Percentiles rank a stretch among this genome's conserved stretches.
phyloP scores from a whole-genome alignment of 2,329 filamentous ascomycete genomes.

The Aspergillus cejpii region DNA sequence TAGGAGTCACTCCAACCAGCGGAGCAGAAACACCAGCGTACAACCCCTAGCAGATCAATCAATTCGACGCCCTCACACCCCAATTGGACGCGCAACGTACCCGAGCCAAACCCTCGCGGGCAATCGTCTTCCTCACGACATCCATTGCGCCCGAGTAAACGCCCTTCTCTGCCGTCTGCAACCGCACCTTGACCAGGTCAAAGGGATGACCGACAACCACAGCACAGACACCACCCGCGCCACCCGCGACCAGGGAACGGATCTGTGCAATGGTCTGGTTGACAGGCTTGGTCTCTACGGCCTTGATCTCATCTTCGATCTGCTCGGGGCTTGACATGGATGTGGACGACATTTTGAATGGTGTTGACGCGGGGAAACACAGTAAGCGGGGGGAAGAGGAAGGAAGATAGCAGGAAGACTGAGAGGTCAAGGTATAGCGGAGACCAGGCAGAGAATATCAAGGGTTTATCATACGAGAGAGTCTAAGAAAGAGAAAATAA shows the following conservation, averaged over 20 bases:
- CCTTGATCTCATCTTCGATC: conserved; percentile 27
- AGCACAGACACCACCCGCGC: conserved; percentile 87
- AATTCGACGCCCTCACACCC: conserved; percentile 1
- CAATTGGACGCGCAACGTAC: conserved; percentile 30
- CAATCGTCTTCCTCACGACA: conserved; percentile 81
- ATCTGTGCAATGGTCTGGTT: conserved; percentile 55
- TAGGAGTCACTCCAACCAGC: conserved; percentile 90
- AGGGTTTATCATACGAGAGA: no score
- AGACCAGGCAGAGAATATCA: no score
- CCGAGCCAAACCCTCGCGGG: conserved; percentile 68
- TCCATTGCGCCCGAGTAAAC: conserved; percentile 87
- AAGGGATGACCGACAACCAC: conserved; percentile 95
- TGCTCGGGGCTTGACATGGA: conserved; percentile 26
- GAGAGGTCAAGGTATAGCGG: background rate
- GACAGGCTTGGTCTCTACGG: conserved; percentile 25
- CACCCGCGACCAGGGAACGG: conserved; percentile 79
- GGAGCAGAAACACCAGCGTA: conserved; percentile 98
- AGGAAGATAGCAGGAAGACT: background rate
- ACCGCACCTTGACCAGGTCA: conserved; percentile 91
- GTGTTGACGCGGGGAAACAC: conserved; percentile 5
- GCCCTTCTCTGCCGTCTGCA: conserved; percentile 92
- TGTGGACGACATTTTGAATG: conserved; percentile 25
- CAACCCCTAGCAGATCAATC: conserved; percentile 53
- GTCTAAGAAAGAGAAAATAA: conserved; percentile 4
- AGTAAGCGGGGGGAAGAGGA: background rate